Base-by-base conservation (phyloP, 345 rosid genomes). In the Stellera chamaejasme region DNA sequence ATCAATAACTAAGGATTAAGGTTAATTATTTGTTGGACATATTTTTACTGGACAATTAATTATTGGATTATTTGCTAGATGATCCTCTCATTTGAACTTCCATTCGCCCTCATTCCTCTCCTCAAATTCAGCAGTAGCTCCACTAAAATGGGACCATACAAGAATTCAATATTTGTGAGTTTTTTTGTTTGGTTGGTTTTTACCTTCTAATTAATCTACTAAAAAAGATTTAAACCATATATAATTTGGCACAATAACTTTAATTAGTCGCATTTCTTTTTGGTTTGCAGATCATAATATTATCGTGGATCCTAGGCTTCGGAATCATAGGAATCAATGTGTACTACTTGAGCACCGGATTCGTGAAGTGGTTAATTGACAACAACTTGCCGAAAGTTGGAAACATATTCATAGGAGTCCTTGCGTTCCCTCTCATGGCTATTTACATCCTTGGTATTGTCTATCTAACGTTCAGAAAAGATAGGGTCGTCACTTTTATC, bases 41-140 rank as follows among this genome's bases (percentile, higher is more conserved):
- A 19, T 19, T 19, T 19, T 19, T 19, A 19, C 23, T 19, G 23
- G 1, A 19, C 1, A 1, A 19, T 19, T 4, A 1, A 2, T 12
- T 19, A 10, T 51, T 51, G 10, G 13, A 10, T 10, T 60, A 27
- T 11, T 61, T 66, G 39, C 7, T 72, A 82, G 84, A 79, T 79
- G 82, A 74, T 76, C 43, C 73, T 79, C 13, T 79, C 82, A 11
- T 82, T 82, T 54, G 80, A 79, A 25, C 78, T 82, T 19, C 87
- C 87, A n/a, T 82, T 79, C 66, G 73, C 82, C 6, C 75, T 79
- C 12, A 68, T 82, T 16, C 84, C 88, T 5, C 82, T 82, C 27
- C 77, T 79, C 10, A 82, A 75, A 61, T 72, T 82, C 62, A 79
- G 84, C 15, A 72, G 80, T 61, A 66, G 79, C 48, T 8, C 72